Evolutionary conservation across 441 rosid species (phyloP), one percentile per base, ranked within the genome.

Genomic region (Aquilaria agallochum): DNA sequence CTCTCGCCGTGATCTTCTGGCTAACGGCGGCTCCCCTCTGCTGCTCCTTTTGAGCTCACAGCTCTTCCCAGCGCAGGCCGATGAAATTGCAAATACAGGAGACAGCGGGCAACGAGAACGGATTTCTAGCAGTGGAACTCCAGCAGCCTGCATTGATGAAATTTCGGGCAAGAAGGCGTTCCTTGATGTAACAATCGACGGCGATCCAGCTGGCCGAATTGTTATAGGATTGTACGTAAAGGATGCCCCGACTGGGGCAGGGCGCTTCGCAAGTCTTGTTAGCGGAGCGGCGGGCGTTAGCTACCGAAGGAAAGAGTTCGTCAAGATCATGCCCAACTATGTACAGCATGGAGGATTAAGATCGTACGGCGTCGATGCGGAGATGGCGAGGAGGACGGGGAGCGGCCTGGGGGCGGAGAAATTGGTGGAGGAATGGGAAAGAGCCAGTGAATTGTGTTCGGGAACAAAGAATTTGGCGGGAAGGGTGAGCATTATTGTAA

Each of bases 311-410:
- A 93, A 90, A 76, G 97, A 90, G 76, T 93, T 93, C 68, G 55
- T 78, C 34, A 93, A 82, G 60, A 87, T 93, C 61, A 82, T 78
- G 90, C 95, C 96, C 2, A 85, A 77, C 30, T 93, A 90, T 62
- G 88, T 87, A 47, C 96, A 88, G 58, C 97, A 90, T 60, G 85
- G 97, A 0, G 97, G 96, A 3, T 82, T 93, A 61, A 87, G 97
- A 72, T 90, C 98, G 0, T 88, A 76, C 46, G 96, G 96, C 5
- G 92, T 75, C 49, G 97, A 93, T 56, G 88, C 86, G 0, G 92
- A 93, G 64, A 74, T 87, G 11, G 95, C 97, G 9, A 71, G 64
- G 8, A 78, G 75, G 34, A 80, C 71, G 0, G 92, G 91, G 31
- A 76, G 76, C 58, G 55, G 70, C 11, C 63, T 81, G 69, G 86